Conservation (phyloP, 1,139 yeast genomes). For the Pichia sp. region DNA sequence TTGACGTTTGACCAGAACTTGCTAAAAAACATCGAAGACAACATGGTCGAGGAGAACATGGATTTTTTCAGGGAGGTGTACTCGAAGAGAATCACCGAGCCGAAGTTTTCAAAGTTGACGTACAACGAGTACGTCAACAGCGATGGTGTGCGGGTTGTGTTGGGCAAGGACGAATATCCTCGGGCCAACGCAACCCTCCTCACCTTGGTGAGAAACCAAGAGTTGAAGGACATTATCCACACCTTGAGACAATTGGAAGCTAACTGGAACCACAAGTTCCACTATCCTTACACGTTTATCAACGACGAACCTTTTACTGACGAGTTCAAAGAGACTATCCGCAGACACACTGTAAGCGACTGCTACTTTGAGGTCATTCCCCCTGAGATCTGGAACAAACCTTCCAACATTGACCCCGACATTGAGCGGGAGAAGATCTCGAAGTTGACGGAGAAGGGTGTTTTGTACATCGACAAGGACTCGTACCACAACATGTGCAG, state of each 20-base stretch:
- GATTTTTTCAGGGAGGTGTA: constrained; percentile 31
- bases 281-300: constrained; percentile 52
- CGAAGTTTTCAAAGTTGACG: constrained; percentile 44
- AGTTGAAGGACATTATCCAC: constrained; percentile 36
- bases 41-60: constrained; percentile 30
- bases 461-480: constrained; percentile 44
- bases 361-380: constrained; percentile 40
- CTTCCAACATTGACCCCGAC: constrained; percentile 38
- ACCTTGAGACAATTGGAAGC: constrained; percentile 44
- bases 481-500: constrained; percentile 57
- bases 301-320: constrained; percentile 46
- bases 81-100: constrained; percentile 37
- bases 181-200: constrained; percentile 51
- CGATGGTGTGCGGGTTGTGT: constrained; percentile 24
- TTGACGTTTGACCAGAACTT: constrained; percentile 23
- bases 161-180: constrained; percentile 34
- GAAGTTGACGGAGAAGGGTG: constrained; percentile 35
- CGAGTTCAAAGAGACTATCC: constrained; percentile 41
- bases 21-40: constrained; percentile 24
- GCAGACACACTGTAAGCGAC: constrained; percentile 30
- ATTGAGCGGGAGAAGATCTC: constrained; percentile 35
- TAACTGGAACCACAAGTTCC: constrained; percentile 47
- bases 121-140: constrained; percentile 27
- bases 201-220: constrained; percentile 48
- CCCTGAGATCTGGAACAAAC: constrained; percentile 44